Conservation (phyloP, 192 early-diverging fungal genomes). For the Coemansia erecta region DNA sequence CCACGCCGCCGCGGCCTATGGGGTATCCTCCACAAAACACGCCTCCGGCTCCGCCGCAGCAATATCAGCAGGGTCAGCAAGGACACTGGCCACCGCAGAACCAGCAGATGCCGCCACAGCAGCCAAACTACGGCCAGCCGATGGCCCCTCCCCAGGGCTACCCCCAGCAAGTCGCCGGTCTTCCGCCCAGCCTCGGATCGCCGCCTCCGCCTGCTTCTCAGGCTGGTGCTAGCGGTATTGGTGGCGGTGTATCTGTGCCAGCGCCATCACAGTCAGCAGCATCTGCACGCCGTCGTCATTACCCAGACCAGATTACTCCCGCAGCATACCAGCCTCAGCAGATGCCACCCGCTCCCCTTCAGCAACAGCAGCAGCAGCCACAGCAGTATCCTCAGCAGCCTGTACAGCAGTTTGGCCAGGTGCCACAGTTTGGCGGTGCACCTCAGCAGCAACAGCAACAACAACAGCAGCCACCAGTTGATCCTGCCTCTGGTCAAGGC, state of each 20-base stretch:
- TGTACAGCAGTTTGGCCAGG: neutral
- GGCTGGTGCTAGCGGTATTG: neutral
- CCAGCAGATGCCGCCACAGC: neutral
- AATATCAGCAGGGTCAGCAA: slow-evolving; percentile 8
- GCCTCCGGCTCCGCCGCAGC: slow-evolving; percentile 13
- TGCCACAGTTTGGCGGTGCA: slow-evolving; percentile 5
- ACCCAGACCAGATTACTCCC: slow-evolving; percentile 2
- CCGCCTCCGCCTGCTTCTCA: neutral
- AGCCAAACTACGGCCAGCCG: slow-evolving; percentile 6
- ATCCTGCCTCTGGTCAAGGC: slow-evolving; percentile 17
- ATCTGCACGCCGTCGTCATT: slow-evolving; percentile 4
- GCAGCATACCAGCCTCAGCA: slow-evolving; percentile 7
- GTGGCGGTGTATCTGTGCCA: neutral
- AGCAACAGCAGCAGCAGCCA: slow-evolving; percentile 18
- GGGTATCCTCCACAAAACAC: slow-evolving; percentile 19
- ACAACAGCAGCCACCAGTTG: slow-evolving; percentile 5
- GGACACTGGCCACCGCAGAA: slow-evolving; percentile 1
- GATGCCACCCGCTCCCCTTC: slow-evolving; percentile 9
- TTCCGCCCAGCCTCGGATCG: slow-evolving; percentile 3
- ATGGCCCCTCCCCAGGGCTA: slow-evolving; percentile 11
- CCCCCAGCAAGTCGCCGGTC: slow-evolving; percentile 12
- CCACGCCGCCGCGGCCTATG: slow-evolving; percentile 10
- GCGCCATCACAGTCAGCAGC: neutral
- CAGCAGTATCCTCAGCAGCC: slow-evolving; percentile 13
- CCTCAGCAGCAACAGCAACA: slow-evolving; percentile 5